Conservation (phyloP, 192 early-diverging fungal genomes). For the Haplosporangium gracile region DNA sequence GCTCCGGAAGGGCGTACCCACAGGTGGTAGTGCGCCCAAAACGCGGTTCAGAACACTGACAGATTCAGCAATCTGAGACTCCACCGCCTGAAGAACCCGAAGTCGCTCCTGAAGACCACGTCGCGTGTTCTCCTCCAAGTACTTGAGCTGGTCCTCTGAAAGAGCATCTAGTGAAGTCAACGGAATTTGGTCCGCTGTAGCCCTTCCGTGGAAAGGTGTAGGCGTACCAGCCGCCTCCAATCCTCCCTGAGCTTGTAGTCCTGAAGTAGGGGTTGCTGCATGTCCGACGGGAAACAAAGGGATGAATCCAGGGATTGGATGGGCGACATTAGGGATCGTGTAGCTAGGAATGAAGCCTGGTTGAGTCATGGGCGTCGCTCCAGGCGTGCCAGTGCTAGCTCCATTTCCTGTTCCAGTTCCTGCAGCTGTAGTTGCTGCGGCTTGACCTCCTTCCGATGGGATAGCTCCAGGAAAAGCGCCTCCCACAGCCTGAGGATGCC, state of each 20-base stretch:
- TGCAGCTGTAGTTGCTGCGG: constrained; percentile 3
- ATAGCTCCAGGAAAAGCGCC: constrained; percentile 27
- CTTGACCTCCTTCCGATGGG: constrained; percentile 19
- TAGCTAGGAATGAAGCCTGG: constrained; percentile 35
- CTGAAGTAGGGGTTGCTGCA: background rate
- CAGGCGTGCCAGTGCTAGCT: constrained; percentile 11
- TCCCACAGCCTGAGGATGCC: constrained; percentile 36
- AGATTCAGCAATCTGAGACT: constrained; percentile 68
- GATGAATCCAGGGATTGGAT: constrained; percentile 57
- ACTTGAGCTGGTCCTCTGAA: constrained; percentile 69
- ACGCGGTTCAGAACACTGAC: constrained; percentile 60
- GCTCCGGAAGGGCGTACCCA: constrained; percentile 24
- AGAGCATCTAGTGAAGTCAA: constrained; percentile 59
- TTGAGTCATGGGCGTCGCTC: background rate
- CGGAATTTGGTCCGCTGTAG: constrained; percentile 40
- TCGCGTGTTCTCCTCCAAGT: constrained; percentile 67
- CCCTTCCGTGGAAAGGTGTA: background rate
- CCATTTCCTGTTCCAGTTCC: constrained; percentile 29
- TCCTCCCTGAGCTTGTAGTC: background rate
- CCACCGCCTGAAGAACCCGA: constrained; percentile 71
- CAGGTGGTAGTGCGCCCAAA: constrained; percentile 57
- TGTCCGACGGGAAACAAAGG: constrained; percentile 53
- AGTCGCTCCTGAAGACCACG: constrained; percentile 75
- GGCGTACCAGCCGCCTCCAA: background rate
- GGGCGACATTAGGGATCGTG: constrained; percentile 36